Conservation (phyloP, 805 yeast species). For the Saturnispora gosingensis region DNA sequence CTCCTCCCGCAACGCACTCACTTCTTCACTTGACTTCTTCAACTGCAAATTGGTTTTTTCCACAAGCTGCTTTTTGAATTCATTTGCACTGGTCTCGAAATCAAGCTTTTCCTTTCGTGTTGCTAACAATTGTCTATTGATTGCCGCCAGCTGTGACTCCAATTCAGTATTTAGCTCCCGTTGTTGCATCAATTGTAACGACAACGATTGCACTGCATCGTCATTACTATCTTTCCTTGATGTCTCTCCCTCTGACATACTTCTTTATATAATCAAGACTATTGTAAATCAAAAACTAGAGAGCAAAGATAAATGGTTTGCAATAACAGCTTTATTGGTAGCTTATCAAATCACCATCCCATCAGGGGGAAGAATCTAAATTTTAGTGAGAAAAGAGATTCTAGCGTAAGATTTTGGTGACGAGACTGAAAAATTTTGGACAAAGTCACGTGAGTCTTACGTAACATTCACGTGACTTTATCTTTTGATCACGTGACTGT, state of each 20-base stretch:
- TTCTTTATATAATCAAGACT: not conserved
- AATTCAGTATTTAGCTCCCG: constrained; percentile 14
- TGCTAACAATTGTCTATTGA: constrained; percentile 26
- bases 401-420: no score
- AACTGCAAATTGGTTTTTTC: constrained; percentile 4
- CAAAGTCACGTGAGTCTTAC: not conserved
- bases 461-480: not conserved
- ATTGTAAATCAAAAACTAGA: not conserved
- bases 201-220: constrained; percentile 16
- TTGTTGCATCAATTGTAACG: constrained; percentile 21
- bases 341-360: not conserved
- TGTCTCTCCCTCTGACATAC: not conserved
- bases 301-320: not conserved
- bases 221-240: not conserved
- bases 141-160: constrained; percentile 20
- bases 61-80: constrained; percentile 3
- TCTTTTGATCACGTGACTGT: not conserved
- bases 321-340: not conserved
- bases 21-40: constrained; percentile 31
- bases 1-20: constrained; percentile 53
- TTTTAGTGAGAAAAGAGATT: no score
- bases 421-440: not conserved
- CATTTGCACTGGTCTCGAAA: constrained; percentile 5
- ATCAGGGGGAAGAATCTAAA: not conserved
- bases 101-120: constrained; percentile 17